These are phyloP conservation scores for Morella rubra DNA, from an alignment of 306 rosid genomes.

Conservation along the genomic window DNA sequence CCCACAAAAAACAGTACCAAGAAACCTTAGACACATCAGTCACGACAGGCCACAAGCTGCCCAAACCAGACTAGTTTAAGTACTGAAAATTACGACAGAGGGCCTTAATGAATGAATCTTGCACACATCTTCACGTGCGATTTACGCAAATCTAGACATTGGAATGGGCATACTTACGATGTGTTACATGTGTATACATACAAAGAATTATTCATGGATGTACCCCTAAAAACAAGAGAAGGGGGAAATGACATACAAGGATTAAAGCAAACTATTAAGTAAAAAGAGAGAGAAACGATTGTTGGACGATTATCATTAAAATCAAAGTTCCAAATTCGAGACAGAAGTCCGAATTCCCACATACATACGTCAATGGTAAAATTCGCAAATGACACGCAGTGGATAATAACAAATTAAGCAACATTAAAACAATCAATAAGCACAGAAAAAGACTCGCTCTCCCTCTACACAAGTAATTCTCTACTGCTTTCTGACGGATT, in stretches of 20 bases:
- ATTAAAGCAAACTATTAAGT: neutral
- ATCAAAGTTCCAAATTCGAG: neutral
- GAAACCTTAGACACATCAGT: slow-evolving; percentile 9
- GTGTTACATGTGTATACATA: neutral
- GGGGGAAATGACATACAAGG: neutral
- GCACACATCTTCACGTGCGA: neutral
- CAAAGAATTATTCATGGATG: neutral
- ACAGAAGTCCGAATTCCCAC: neutral
- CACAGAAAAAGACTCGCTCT: neutral
- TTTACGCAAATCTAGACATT: neutral
- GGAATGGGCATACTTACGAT: neutral
- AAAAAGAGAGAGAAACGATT: neutral
- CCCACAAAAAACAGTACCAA: neutral
- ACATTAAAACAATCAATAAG: neutral
- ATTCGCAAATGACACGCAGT: neutral
- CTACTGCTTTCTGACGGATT: neutral
- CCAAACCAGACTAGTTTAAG: slow-evolving; percentile 2
- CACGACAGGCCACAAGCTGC: slow-evolving; percentile 10
- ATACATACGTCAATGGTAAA: neutral
- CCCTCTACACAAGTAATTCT: neutral
- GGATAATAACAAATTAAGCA: neutral
- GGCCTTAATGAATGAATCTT: neutral
- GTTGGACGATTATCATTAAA: no score
- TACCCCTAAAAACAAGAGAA: neutral
- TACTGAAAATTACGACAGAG: neutral